Evolutionary conservation across 2,329 filamentous ascomycete species (phyloP), one percentile per base, ranked within the genome.

Genomic region (Hypomyces rosellus): DNA sequence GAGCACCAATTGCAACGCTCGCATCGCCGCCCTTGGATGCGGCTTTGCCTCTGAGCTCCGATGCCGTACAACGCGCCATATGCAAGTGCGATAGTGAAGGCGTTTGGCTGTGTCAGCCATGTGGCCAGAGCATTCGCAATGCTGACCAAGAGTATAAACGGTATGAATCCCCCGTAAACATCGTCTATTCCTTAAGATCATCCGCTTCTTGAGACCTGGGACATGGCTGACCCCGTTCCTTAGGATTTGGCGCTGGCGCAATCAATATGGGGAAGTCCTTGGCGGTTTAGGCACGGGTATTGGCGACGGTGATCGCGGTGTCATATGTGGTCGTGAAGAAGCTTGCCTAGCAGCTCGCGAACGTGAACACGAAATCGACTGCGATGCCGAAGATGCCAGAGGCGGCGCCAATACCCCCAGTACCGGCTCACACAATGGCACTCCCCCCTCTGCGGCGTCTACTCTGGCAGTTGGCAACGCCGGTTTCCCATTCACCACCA

Each of bases 241-340:
- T 51, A 83, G 80, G 4, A 88, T 91, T 49, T 96, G 91, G 90
- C 86, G 82, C 54, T 96, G 91, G 91, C 84, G 91, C 46, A 88
- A 82, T 38, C 82, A 89, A 20, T 96, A 96, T 65, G 85, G 85
- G 14, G 86, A 89, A 57, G 83, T 89, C 0, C 86, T 91, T 3
- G 84, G 83, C 16, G 88, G 89, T 2, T 75, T 95, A 0, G 89
- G 90, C 20, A 91, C 88, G 0, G 91, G 91, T 5, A 89, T 95
- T 30, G 89, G 90, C 40, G 89, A 95, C 59, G 90, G 89, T 33
- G 85, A 90, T 61, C 85, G 92, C 59, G 91, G 90, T 30, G 89
- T 96, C 13, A 84, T 89, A 55, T 97, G 91, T 63, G 91, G 89
- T 0, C 82, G 89, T n/a, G 85, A 84, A 38, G 71, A 73, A n/a